Conservation (phyloP, 225 moss, liverwort and hornwort genomes). For the Climacium dendroides region DNA sequence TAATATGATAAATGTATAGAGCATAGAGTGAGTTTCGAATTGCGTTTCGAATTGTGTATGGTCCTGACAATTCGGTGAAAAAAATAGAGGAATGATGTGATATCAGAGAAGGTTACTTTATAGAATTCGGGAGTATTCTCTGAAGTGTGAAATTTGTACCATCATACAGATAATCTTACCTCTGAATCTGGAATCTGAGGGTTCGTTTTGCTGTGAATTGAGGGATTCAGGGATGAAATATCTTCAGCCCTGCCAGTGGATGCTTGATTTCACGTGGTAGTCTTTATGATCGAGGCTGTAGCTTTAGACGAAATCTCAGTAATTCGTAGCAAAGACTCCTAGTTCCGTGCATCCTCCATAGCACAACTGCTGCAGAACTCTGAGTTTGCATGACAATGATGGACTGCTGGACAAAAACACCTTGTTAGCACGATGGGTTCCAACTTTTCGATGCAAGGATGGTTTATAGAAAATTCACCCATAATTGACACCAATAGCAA, state of each 20-base stretch:
- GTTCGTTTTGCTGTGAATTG: too few species aligned
- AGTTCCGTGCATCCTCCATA: background rate
- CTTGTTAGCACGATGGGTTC: background rate
- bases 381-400: background rate
- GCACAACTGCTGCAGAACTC: background rate
- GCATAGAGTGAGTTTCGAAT: background rate
- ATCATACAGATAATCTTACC: background rate
- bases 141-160: background rate
- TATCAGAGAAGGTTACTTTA: too few species aligned
- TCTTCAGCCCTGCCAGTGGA: background rate
- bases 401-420: background rate
- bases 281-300: background rate
- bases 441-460: background rate
- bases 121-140: background rate
- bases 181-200: too few species aligned
- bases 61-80: background rate
- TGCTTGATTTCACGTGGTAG: background rate
- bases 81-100: background rate
- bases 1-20: background rate
- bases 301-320: too few species aligned
- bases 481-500: background rate
- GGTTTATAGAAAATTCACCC: too few species aligned
- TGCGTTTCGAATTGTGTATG: background rate
- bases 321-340: background rate
- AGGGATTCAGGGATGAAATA: background rate